phyloP scores from a whole-genome alignment of 2,329 filamentous ascomycete genomes.

The Diaporthe humulicola region DNA sequence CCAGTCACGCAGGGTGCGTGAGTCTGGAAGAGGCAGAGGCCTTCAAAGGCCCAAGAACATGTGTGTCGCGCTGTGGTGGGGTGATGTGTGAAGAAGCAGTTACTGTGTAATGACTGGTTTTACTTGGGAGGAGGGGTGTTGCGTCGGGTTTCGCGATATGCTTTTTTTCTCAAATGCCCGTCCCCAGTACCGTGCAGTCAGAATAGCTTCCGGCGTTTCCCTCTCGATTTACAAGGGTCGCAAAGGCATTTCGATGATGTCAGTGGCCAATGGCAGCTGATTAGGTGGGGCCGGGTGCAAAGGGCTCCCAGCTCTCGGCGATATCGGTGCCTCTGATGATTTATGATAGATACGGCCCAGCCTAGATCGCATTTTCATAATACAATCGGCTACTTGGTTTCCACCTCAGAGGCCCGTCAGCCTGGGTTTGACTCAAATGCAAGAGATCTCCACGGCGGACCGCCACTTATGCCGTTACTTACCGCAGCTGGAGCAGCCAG shows the following conservation, averaged over 20 bases:
- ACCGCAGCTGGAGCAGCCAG: background rate
- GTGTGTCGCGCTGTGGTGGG: background rate
- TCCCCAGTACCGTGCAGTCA: constrained; percentile 3
- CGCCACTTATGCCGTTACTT: background rate
- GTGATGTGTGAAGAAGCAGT: background rate
- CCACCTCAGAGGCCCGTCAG: background rate
- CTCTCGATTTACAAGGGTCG: background rate
- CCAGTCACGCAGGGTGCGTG: constrained; percentile 40
- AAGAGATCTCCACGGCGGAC: background rate
- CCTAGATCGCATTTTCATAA: background rate
- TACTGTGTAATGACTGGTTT: background rate
- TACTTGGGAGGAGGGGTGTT: background rate
- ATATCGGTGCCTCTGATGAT: constrained; percentile 15
- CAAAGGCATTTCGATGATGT: constrained; percentile 35
- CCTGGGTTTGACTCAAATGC: background rate
- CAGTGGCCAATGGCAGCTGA: constrained; percentile 28
- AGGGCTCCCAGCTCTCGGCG: constrained; percentile 5
- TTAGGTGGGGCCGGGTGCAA: background rate
- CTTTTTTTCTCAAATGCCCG: constrained; percentile 19
- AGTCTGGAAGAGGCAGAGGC: constrained; percentile 28
- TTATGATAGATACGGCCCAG: background rate
- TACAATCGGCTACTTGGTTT: background rate
- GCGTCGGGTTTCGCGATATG: constrained; percentile 3
- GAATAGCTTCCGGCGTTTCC: constrained; percentile 33
- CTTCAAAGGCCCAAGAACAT: background rate